Evolutionary conservation across 306 rosid genomes (phyloP), one percentile per base, ranked within the genome.

Genomic region (Fragaria ananassa): DNA sequence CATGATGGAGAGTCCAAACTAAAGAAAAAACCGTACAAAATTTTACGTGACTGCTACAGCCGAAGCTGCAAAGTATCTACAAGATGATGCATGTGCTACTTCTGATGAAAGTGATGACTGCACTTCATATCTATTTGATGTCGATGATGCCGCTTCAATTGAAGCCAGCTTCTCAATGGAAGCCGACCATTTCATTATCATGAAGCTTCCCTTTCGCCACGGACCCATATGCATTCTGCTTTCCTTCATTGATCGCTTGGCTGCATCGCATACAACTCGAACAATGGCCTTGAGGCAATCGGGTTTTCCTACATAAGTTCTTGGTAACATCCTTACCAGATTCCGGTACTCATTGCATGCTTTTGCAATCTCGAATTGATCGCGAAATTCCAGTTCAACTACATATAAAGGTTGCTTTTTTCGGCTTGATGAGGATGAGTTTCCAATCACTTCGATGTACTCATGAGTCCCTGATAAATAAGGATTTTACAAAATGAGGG

Each of bases 121-220:
- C 65, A 11, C 17, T 34, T 60, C 19, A 13, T 60, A 60, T 60
- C 66, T 60, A 12, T 60, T 5, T 6, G 44, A 34, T 35, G 45
- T 63, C 23, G 65, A 58, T 11, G 64, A 12, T 13, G 63, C 12
- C 51, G 12, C 41, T 18, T 44, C 72, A 5, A 27, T 14, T 27
- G 18, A 27, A 60, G 65, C 65, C 65, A 58, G 12, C 65, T 35
- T 58, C 58, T 75, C 70, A 23, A 35, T 57, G 27, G 86, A 72
- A 25, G 81, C 79, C 19, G 92, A 90, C 96, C 93, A 90, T 76
- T 90, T 90, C 93, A 87, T 88, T 42, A 80, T 83, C 89, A 90
- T 83, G 87, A 88, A 90, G 54, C 81, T 56, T 15, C 71, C 82
- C 60, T 79, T 65, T 31, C 82, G 76, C 82, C 96, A 90, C 1